Evolutionary conservation across 1,284 basidiomycete genomes (phyloP).

Genomic region (Ceratobasidium sp.): DNA sequence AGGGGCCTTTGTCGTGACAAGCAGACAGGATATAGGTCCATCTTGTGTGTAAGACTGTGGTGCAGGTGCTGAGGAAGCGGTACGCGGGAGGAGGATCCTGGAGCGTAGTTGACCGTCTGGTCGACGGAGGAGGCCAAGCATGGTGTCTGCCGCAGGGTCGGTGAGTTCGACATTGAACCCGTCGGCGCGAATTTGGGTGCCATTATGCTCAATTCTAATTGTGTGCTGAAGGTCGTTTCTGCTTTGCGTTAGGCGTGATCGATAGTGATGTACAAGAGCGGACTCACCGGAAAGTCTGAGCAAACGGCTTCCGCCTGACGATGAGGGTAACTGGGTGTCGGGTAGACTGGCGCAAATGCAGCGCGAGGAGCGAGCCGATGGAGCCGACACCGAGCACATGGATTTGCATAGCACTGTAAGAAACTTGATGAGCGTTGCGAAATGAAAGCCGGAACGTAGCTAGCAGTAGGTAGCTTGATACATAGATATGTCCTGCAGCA

Average conservation of each 20-base stretch:
- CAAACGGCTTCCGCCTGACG: constrained; percentile 61
- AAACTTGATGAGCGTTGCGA: background rate
- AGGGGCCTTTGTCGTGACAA: constrained; percentile 86
- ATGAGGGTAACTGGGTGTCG: constrained; percentile 74
- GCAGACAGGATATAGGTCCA: constrained; percentile 71
- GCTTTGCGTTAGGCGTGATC: background rate
- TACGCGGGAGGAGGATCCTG: constrained; percentile 38
- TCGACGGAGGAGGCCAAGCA: constrained; percentile 24
- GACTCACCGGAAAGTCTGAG: constrained; percentile 50
- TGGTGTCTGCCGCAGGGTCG: constrained; percentile 28
- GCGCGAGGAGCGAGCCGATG: constrained; percentile 82
- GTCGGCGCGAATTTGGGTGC: constrained; percentile 55
- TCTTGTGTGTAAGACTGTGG: constrained; percentile 45
- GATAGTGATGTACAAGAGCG: background rate
- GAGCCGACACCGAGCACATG: constrained; percentile 82
- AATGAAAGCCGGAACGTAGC: too few species aligned
- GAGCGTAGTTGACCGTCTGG: constrained; percentile 38
- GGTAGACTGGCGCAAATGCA: constrained; percentile 74
- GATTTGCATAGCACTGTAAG: constrained; percentile 65
- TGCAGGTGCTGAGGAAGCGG: background rate
- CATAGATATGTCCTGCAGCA: too few species aligned
- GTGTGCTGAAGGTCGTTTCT: constrained; percentile 43
- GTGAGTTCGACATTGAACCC: constrained; percentile 45
- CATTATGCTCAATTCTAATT: constrained; percentile 56
- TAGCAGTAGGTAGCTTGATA: too few species aligned